phyloP scores from a whole-genome alignment of 176 grass and related monocot species.

The Cenchrus fungigraminus region DNA sequence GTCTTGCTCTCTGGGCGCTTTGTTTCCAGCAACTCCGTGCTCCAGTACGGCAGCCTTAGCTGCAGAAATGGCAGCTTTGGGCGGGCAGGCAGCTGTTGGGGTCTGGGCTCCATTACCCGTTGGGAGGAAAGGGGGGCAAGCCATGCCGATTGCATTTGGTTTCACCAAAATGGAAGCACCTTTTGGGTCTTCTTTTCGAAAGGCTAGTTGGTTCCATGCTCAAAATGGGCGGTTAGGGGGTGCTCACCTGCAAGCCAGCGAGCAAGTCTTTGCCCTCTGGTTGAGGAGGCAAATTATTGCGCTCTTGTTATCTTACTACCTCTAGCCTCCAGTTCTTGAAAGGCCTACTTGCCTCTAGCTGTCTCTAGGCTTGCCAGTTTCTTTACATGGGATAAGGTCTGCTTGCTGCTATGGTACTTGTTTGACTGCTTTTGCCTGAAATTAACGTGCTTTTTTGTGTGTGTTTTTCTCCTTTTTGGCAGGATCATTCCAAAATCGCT shows the following conservation, averaged over 20 bases:
- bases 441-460: conserved; percentile 44
- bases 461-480: conserved; percentile 1
- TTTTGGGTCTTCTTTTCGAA: conserved; percentile 60
- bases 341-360: background rate
- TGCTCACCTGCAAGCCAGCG: conserved; percentile 26
- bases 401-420: conserved; percentile 6
- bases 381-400: conserved; percentile 48
- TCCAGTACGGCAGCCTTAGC: conserved; percentile 48
- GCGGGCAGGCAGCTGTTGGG: conserved; percentile 20
- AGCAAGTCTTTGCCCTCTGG: background rate
- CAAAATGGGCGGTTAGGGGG: background rate
- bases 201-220: conserved; percentile 51
- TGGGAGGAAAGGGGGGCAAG: conserved; percentile 25
- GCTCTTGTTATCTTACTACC: background rate
- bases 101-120: conserved; percentile 45
- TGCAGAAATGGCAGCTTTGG: conserved; percentile 39
- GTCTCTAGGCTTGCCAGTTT: conserved; percentile 33
- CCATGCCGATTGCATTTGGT: conserved; percentile 35
- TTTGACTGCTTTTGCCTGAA: conserved; percentile 51
- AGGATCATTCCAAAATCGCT: conserved; percentile 86
- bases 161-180: conserved; percentile 58
- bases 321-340: conserved; percentile 32
- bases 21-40: conserved; percentile 48
- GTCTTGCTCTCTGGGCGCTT: conserved; percentile 27
- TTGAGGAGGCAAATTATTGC: conserved; percentile 17